These are phyloP conservation scores for Parasitella parasitica DNA, from an alignment of 371 early-diverging fungal species.

Conservation along the genomic window DNA sequence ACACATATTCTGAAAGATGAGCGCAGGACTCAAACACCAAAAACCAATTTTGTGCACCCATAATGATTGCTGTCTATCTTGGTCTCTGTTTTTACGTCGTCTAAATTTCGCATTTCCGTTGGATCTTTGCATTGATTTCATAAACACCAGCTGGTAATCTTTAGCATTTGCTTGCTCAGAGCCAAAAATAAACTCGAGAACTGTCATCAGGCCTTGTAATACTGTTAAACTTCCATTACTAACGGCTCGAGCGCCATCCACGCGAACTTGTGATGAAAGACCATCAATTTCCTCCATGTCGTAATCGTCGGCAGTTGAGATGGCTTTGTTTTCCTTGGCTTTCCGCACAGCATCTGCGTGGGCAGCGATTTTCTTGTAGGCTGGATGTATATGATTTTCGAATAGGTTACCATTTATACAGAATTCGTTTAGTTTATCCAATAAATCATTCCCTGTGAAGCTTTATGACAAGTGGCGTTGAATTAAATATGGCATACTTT, in stretches of 20 bases:
- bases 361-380: conserved; percentile 19
- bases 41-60: conserved; percentile 26
- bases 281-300: neutral
- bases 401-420: conserved; percentile 26
- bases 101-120: neutral
- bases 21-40: conserved; percentile 62
- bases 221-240: conserved; percentile 5
- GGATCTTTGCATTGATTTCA: conserved; percentile 22
- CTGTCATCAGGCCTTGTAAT: conserved; percentile 29
- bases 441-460: conserved; percentile 38
- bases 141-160: conserved; percentile 49
- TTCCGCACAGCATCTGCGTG: conserved; percentile 32
- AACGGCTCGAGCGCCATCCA: conserved; percentile 4
- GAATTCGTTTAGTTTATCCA: conserved; percentile 21
- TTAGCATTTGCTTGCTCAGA: conserved; percentile 24
- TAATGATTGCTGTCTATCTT: neutral
- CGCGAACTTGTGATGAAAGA: neutral
- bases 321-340: conserved; percentile 15
- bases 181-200: conserved; percentile 37
- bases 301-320: neutral
- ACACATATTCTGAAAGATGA: conserved; percentile 58
- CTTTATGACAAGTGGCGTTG: conserved; percentile 1
- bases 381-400: conserved; percentile 14
- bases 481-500: neutral
- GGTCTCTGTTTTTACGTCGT: neutral